Percentiles rank a stretch among this genome's conserved stretches.
These are phyloP conservation scores for Strobilomyces dryophilus DNA, from an alignment of 768 basidiomycete genomes.

Conservation along the genomic window DNA sequence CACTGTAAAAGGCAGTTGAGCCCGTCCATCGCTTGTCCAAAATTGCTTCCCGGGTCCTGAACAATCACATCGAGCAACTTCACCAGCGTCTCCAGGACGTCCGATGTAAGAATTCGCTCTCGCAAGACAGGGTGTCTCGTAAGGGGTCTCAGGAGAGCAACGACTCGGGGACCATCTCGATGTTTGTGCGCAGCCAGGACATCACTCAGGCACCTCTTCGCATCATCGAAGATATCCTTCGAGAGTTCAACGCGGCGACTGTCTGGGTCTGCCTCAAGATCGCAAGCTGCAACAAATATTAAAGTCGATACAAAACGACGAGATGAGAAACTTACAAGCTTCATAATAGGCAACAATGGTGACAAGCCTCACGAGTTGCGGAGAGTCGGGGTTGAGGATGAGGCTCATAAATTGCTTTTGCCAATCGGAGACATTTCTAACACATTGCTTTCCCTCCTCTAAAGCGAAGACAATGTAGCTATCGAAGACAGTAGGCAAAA, in stretches of 20 bases:
- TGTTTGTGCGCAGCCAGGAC: constrained; percentile 12
- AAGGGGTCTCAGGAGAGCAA: constrained; percentile 18
- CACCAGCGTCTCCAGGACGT: constrained; percentile 11
- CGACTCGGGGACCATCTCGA: constrained; percentile 14
- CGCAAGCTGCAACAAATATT: constrained; percentile 3
- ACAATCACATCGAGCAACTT: constrained; percentile 11
- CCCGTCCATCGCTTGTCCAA: constrained; percentile 21
- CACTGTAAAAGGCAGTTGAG: constrained; percentile 16
- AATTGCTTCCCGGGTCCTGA: not conserved
- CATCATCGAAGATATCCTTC: constrained; percentile 7
- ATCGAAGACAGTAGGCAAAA: not conserved
- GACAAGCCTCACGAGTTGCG: constrained; percentile 18
- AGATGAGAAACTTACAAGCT: constrained; percentile 9
- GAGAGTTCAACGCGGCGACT: not conserved
- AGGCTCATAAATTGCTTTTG: constrained; percentile 5
- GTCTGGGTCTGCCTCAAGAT: not conserved
- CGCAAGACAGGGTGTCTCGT: constrained; percentile 17
- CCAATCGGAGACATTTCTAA: constrained; percentile 15
- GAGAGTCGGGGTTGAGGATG: constrained; percentile 9
- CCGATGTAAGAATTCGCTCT: constrained; percentile 11
- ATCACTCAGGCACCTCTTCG: constrained; percentile 5
- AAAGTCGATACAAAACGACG: too few relatives aligned
- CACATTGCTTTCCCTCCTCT: constrained; percentile 21
- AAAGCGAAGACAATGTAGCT: not conserved
- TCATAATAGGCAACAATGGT: constrained; percentile 21